A percentile compares a stretch with the other conserved stretches of the same genome.
Evolutionary conservation across 1,284 basidiomycete genomes (phyloP).

Genomic region (Sutorius eximius): DNA sequence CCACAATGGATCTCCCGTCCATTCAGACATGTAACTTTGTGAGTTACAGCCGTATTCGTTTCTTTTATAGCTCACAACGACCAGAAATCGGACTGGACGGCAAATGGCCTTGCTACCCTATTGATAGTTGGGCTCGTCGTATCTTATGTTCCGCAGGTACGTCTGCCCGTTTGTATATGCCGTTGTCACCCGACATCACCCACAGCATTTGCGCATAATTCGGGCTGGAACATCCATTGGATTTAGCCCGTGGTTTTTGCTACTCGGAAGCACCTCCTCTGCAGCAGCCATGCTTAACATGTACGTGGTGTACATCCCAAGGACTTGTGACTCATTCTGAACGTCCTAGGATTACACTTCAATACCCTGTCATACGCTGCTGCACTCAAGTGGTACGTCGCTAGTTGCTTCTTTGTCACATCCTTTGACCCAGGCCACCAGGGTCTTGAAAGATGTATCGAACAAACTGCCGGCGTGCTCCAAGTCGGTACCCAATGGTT

Average conservation of each 20-base stretch:
- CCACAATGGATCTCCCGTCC: slow-evolving; percentile 7
- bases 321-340: neutral
- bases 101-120: slow-evolving; percentile 68
- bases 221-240: slow-evolving; percentile 79
- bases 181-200: neutral
- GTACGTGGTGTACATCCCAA: slow-evolving; percentile 37
- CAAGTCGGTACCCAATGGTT: slow-evolving; percentile 88
- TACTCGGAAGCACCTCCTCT: slow-evolving; percentile 86
- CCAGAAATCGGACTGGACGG: slow-evolving; percentile 75
- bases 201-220: slow-evolving; percentile 75
- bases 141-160: slow-evolving; percentile 87
- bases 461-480: slow-evolving; percentile 80
- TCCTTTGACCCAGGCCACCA: slow-evolving; percentile 31
- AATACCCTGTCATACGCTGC: slow-evolving; percentile 85
- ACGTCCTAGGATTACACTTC: slow-evolving; percentile 68
- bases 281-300: slow-evolving; percentile 84
- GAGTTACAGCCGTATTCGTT: neutral
- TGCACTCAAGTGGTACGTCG: slow-evolving; percentile 71
- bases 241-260: slow-evolving; percentile 90
- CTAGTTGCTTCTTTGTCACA: neutral
- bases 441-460: slow-evolving; percentile 75
- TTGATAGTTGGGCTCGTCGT: slow-evolving; percentile 81
- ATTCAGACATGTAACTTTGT: slow-evolving; percentile 18
- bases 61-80: neutral
- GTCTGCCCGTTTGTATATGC: slow-evolving; percentile 15